Evolutionary conservation across 2,329 filamentous ascomycete genomes (phyloP), one percentile per base, ranked within the genome.

Genomic region (Colletotrichum sp.): DNA sequence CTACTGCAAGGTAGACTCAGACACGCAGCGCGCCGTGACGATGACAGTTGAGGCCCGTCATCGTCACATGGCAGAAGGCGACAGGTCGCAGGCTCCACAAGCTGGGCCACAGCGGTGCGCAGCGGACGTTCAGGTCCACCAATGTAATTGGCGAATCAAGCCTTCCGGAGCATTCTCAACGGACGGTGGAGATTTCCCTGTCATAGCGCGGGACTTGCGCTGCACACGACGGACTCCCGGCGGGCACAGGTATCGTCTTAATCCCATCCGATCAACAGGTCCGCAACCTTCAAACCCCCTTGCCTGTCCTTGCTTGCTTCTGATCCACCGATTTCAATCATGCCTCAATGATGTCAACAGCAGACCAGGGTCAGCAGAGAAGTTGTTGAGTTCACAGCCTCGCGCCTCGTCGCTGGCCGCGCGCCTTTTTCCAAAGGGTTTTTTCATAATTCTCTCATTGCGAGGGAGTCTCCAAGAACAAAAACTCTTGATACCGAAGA

Each of bases 281-380:
- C 62, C 62, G 36, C 34, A 21, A 52, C 43, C 71, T 12, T 64
- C 58, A 32, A 15, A 38, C 62, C 71, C 60, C 66, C 62, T 60
- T 64, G 38, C 66, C 38, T 60, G 67, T 69, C 65, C 73, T 21
- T 73, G 70, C 73, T 21, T 66, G 70, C 70, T 68, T 64, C 48
- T 48, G 70, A 68, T 73, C 73, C 64, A 69, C 70, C 65, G 58
- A 69, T 69, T 71, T 52, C 48, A 43, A 69, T 69, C 73, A 65
- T 69, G 70, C 73, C 52, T 76, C 73, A 76, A 76, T 76, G 73
- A 76, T 76, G 73, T 76, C 73, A 76, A 71, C 56, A 73, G 65
- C 73, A 67, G 65, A 62, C 65, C 70, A 73, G 73, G 69, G 69
- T 72, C 16, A 71, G 61, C 48, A 75, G 70, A 68, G 73, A 75